Base-by-base conservation (phyloP, 257 asterid species). In the Fraxinus anomala region DNA sequence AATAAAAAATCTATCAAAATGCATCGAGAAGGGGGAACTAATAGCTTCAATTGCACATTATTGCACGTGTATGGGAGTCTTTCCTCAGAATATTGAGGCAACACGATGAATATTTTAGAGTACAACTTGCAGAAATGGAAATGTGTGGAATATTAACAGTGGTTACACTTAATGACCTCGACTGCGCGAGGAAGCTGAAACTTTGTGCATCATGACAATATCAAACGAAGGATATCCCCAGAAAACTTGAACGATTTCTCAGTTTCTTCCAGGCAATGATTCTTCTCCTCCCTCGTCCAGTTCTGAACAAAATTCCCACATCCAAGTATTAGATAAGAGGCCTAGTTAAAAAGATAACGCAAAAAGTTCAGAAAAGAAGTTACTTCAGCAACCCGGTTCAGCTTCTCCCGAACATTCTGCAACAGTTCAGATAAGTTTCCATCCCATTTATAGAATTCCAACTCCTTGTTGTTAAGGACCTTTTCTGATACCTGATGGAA, bases 371-470 rank as follows among this genome's bases (percentile, higher is more conserved):
- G 26, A 56, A 21, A 49, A 56, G 76, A 69, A 75, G 82, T 40
- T 91, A 91, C 98, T 82, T 92, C 86, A 68, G 97, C 96, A 81
- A 94, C 96, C 80, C 76, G 77, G 51, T 94, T 92, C 72, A 94
- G 86, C 85, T 94, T 94, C 59, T 88, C 97, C 68, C 97, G 87
- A 70, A 94, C 97, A 80, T 87, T 91, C 82, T 94, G 97, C 89
- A 92, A 73, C 34, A 92, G 89, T 23, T 89, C 91, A 34, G 97
- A 82, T 7, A 94, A 87, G 23, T 92, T 96, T 1, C 98, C 94
- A 0, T 92, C 96, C 98, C 98, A 94, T 80, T 90, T 91, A 88
- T 94, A 94, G 87, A 94, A 94, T 82, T 92, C 97, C 91, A 94
- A 70, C 82, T 91, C 98, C 87, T 89, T 87, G 77, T 92, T 88